Base-by-base conservation (phyloP, 345 rosid genomes). In the Turnera subulata region DNA sequence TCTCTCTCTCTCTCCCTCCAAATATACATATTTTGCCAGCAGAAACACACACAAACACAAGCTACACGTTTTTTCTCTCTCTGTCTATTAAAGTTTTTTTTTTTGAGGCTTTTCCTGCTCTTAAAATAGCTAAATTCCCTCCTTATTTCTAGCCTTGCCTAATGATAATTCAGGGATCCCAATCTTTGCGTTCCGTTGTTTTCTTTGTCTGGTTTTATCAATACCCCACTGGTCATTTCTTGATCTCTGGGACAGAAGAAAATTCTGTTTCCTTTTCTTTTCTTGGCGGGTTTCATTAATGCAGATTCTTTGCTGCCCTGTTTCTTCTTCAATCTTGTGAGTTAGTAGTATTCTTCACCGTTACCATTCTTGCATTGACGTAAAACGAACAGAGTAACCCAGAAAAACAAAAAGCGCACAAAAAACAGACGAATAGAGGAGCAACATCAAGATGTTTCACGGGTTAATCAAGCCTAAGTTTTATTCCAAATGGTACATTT, bases 401-500 rank as follows among this genome's bases (percentile, higher is more conserved):
- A 33, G 40, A 43, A 24, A 37, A 45, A 18, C 51, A 14, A 14
- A 19, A 22, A 35, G 20, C 5, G 18, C 25, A 42, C 52, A 33
- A 14, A 8, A n/a, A 50, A 46, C 6, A 43, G 11, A 14, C 24
- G 40, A 20, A 33, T 3, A 17, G 43, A 15, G 6, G 25, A 14
- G 45, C 14, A 42, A 42, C n/a, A 47, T 47, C 56, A 46, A 53
- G 18, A 64, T 70, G 75, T 65, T 70, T 17, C 53, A 44, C 38
- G 53, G 58, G 23, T 47, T 70, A 15, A 54, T 44, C 17, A 70
- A 59, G 46, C 59, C 65, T 12, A 70, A 59, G 52, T 70, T 59
- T 43, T 47, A 64, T 38, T 35, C 62, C 43, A 70, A 64, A 70
- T 64, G 75, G 75, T 70, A 59, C 1, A 21, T 48, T 42, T 42